Conservation (phyloP, 306 rosid species). For the Rubus parviflorus region DNA sequence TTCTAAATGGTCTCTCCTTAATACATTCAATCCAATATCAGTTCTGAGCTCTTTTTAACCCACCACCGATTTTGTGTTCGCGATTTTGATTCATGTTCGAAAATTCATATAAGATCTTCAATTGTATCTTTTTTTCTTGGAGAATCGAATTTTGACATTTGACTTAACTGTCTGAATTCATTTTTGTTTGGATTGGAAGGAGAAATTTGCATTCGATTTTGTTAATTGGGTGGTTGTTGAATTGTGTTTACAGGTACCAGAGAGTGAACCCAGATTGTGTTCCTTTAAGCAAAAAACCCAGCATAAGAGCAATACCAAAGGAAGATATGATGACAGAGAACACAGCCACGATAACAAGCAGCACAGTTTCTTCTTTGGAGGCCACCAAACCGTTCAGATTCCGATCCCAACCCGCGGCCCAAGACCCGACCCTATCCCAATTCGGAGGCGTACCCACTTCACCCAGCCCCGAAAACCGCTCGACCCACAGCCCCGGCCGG, state of each 20-base stretch:
- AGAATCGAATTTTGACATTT: background rate
- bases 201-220: background rate
- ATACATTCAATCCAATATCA: conserved; percentile 14
- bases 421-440: conserved; percentile 21
- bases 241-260: conserved; percentile 36
- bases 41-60: background rate
- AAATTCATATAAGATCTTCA: background rate
- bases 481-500: conserved; percentile 32
- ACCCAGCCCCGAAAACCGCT: conserved; percentile 22
- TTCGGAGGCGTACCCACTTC: conserved; percentile 22
- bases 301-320: conserved; percentile 22
- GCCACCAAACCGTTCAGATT: conserved; percentile 42
- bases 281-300: conserved; percentile 42
- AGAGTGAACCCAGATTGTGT: conserved; percentile 44
- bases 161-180: background rate
- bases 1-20: background rate
- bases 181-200: background rate
- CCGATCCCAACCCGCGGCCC: conserved; percentile 37
- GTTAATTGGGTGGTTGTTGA: background rate
- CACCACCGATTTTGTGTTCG: background rate
- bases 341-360: conserved; percentile 2
- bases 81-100: background rate
- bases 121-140: background rate
- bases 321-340: conserved; percentile 5
- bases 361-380: conserved; percentile 26